Percentiles rank a stretch among this genome's conserved stretches.
phyloP scores from a whole-genome alignment of 345 rosid genomes.

The Boechera retrofracta region DNA sequence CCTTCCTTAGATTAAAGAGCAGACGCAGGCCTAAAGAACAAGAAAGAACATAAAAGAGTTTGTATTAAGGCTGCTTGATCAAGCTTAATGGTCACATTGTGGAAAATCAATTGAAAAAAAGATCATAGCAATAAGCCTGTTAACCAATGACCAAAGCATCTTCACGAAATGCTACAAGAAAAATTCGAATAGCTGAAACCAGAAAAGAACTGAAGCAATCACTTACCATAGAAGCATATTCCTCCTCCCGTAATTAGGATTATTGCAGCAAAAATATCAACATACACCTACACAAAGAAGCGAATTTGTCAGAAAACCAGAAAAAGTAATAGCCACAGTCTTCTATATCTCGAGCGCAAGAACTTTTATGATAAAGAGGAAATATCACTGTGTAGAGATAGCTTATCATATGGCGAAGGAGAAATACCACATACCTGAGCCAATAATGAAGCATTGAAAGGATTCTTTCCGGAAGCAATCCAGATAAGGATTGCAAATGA shows the following conservation, averaged over 20 bases:
- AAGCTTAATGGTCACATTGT: slow-evolving; percentile 15
- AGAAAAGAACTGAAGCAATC: slow-evolving; percentile 26
- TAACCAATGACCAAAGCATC: slow-evolving; percentile 17
- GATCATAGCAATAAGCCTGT: not conserved
- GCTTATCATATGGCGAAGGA: not conserved
- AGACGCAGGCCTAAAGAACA: slow-evolving; percentile 39
- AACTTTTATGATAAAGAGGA: not conserved
- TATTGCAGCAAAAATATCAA: slow-evolving; percentile 42
- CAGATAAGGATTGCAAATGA: slow-evolving; percentile 60
- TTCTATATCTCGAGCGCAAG: not conserved
- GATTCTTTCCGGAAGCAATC: slow-evolving; percentile 60
- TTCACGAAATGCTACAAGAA: not conserved
- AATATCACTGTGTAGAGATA: not conserved
- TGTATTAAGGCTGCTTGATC: not conserved
- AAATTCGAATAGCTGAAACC: not conserved
- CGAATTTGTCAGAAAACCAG: not conserved
- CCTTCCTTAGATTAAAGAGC: slow-evolving; percentile 46
- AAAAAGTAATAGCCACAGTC: not conserved
- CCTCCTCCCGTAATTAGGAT: slow-evolving; percentile 48
- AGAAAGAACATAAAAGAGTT: slow-evolving; percentile 6
- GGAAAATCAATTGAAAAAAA: not conserved
- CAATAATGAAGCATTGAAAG: slow-evolving; percentile 53
- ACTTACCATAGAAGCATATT: slow-evolving; percentile 48
- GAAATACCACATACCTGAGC: slow-evolving; percentile 50
- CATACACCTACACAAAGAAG: slow-evolving; percentile 40